Percentiles rank a stretch among this genome's conserved stretches.
Conservation (phyloP, 2,329 filamentous ascomycete genomes). For the Hyphodiscus sp. region DNA sequence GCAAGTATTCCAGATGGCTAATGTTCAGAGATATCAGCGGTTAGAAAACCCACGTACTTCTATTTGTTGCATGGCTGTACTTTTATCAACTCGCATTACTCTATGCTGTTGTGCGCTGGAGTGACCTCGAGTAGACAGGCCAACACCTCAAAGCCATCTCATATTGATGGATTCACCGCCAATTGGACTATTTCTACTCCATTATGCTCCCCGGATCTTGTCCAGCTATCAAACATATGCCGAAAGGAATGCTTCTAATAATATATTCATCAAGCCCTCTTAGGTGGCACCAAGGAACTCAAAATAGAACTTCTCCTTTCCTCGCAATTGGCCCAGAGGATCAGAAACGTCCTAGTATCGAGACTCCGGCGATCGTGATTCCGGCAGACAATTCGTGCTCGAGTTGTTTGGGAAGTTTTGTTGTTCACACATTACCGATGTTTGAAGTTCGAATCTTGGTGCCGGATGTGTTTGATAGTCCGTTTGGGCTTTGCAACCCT, state of each 20-base stretch:
- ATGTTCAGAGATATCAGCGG: too few relatives aligned
- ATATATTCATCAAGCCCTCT: background rate
- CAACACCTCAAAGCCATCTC: background rate
- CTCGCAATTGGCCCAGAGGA: background rate
- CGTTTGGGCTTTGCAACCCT: constrained; percentile 9
- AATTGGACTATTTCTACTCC: background rate
- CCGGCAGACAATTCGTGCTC: background rate
- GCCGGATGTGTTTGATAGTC: constrained; percentile 21
- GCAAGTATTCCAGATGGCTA: too few relatives aligned
- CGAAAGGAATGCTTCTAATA: background rate
- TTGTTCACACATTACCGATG: background rate
- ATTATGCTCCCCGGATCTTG: background rate
- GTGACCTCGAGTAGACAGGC: too few relatives aligned
- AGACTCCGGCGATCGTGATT: background rate
- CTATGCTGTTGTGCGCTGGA: background rate
- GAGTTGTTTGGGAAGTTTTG: constrained; percentile 1
- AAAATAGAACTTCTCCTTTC: background rate
- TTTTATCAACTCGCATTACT: background rate
- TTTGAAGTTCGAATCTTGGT: constrained; percentile 14
- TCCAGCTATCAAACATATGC: background rate
- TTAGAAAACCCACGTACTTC: too few relatives aligned
- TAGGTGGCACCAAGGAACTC: too few relatives aligned
- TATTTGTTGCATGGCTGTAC: background rate
- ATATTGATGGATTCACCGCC: background rate
- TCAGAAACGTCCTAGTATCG: background rate